Conservation (phyloP, 129 eudicot genomes). For the Sambucus nigra region DNA sequence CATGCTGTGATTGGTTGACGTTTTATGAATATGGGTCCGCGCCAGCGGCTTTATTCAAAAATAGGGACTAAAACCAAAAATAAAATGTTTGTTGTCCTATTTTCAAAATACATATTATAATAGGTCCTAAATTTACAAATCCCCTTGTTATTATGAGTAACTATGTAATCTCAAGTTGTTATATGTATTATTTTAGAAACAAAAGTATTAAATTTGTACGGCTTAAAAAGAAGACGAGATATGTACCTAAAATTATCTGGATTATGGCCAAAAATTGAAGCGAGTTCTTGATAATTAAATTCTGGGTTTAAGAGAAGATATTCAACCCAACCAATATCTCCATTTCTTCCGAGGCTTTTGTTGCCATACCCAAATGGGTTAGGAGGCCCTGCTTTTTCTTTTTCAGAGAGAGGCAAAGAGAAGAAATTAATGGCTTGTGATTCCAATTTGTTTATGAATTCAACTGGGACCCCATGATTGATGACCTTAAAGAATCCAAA, state of each 20-base stretch:
- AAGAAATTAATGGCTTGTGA: conserved; percentile 62
- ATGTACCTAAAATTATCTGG: conserved; percentile 45
- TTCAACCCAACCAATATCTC: conserved; percentile 83
- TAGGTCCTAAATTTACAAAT: not conserved
- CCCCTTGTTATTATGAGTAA: no score
- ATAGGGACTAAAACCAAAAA: no score
- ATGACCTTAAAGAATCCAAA: conserved; percentile 77
- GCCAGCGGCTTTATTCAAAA: no score
- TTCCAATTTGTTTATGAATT: conserved; percentile 44
- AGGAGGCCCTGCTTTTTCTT: conserved; percentile 49
- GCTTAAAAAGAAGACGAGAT: not conserved
- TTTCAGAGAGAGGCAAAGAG: conserved; percentile 41
- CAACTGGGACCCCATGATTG: conserved; percentile 58
- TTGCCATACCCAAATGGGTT: conserved; percentile 78
- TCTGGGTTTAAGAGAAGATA: conserved; percentile 58
- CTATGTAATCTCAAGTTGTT: no score
- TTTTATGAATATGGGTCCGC: no score
- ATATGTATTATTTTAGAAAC: no score
- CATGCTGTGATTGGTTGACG: no score
- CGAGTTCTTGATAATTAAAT: conserved; percentile 25
- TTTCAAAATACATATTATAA: no score
- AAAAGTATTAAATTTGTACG: no score
- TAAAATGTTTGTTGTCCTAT: not conserved
- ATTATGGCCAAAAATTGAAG: conserved; percentile 33
- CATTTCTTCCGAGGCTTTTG: conserved; percentile 56